Conservation (phyloP, 2,329 filamentous ascomycete genomes). For the Colletotrichum agaves region DNA sequence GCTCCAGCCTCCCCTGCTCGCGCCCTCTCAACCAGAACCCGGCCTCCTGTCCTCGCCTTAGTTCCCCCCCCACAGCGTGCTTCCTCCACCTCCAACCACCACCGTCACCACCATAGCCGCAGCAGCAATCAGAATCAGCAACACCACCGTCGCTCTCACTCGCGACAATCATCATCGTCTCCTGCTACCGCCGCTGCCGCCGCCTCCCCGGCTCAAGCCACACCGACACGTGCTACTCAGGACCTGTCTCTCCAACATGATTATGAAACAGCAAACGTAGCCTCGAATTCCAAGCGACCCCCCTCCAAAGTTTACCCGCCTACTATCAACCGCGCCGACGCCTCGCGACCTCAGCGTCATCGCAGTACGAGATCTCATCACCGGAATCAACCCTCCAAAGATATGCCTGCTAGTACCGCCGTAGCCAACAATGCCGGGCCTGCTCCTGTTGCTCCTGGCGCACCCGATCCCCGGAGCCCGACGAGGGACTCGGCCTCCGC, state of each 20-base stretch:
- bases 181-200: slow-evolving; percentile 39
- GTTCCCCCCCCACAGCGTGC: slow-evolving; percentile 31
- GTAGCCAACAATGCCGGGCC: slow-evolving; percentile 64
- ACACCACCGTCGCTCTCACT: slow-evolving; percentile 40
- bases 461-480: slow-evolving; percentile 55
- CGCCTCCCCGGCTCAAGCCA: slow-evolving; percentile 41
- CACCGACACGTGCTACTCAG: slow-evolving; percentile 40
- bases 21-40: slow-evolving; percentile 51
- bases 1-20: slow-evolving; percentile 45
- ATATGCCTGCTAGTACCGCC: slow-evolving; percentile 62
- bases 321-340: slow-evolving; percentile 63
- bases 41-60: slow-evolving; percentile 42
- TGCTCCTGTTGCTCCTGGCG: slow-evolving; percentile 60
- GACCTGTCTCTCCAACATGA: slow-evolving; percentile 69
- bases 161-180: slow-evolving; percentile 51
- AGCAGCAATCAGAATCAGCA: neutral
- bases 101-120: slow-evolving; percentile 40
- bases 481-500: slow-evolving; percentile 44
- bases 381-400: slow-evolving; percentile 49
- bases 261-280: slow-evolving; percentile 77
- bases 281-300: slow-evolving; percentile 70
- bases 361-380: slow-evolving; percentile 60
- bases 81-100: slow-evolving; percentile 43
- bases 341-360: slow-evolving; percentile 59
- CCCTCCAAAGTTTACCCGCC: slow-evolving; percentile 70